Evolutionary conservation across 352 stramenopile genomes (phyloP).

Genomic region (Pythium angustatum): DNA sequence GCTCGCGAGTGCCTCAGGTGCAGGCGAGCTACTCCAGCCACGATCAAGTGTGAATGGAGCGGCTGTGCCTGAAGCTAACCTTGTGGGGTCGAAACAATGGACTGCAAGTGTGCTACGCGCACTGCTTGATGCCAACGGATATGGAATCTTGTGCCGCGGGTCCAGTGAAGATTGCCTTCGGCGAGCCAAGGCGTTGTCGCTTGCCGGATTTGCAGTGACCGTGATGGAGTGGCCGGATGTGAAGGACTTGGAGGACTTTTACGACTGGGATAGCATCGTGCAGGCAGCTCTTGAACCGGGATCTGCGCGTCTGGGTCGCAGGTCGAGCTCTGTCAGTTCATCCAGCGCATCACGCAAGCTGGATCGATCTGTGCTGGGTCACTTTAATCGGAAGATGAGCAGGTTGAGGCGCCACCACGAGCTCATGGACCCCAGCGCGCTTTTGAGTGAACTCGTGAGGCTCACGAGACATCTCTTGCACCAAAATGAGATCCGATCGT

Average conservation of each 20-base stretch:
- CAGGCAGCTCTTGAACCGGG: constrained; percentile 47
- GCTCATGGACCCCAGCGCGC: neutral
- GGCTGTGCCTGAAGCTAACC: constrained; percentile 45
- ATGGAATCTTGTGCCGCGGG: constrained; percentile 45
- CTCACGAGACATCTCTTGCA: constrained; percentile 18
- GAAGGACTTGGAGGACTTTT: constrained; percentile 37
- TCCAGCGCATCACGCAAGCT: constrained; percentile 32
- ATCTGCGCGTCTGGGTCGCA: constrained; percentile 41
- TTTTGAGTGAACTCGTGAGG: constrained; percentile 21
- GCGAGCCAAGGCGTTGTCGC: constrained; percentile 39
- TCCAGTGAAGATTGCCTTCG: constrained; percentile 38
- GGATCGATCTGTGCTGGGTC: constrained; percentile 36
- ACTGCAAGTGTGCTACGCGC: constrained; percentile 56
- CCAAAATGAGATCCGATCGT: neutral
- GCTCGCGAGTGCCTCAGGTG: constrained; percentile 42
- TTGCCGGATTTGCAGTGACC: constrained; percentile 44
- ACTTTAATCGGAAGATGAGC: constrained; percentile 37
- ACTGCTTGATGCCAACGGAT: constrained; percentile 50
- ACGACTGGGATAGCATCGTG: constrained; percentile 53
- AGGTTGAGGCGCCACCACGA: neutral
- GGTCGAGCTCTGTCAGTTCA: constrained; percentile 26
- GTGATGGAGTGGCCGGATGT: constrained; percentile 45
- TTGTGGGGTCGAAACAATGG: constrained; percentile 69
- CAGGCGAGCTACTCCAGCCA: constrained; percentile 58
- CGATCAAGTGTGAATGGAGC: constrained; percentile 53